A percentile compares a stretch with the other conserved stretches of the same genome.
These are phyloP conservation scores for Exophiala aquamarina DNA, from an alignment of 2,329 filamentous ascomycete genomes.

Conservation along the genomic window DNA sequence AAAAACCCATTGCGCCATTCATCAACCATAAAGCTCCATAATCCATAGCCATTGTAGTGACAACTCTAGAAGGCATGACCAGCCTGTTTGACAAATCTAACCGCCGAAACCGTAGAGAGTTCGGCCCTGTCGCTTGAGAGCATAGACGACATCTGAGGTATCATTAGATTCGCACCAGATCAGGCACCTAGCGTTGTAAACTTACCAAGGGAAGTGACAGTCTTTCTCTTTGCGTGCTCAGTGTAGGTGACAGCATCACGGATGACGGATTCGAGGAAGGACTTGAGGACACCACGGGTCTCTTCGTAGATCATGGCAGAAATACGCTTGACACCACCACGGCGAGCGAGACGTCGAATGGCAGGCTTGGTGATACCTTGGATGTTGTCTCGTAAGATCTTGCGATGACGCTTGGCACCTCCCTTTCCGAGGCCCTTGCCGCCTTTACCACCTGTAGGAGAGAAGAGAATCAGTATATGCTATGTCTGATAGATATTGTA, in stretches of 20 bases:
- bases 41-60: constrained; percentile 12
- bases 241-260: constrained; percentile 77
- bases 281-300: constrained; percentile 75
- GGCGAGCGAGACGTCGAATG: constrained; percentile 55
- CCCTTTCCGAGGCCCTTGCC: constrained; percentile 57
- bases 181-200: background rate
- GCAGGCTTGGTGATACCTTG: constrained; percentile 57
- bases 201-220: constrained; percentile 62
- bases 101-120: constrained; percentile 79
- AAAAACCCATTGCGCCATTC: constrained; percentile 4
- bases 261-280: constrained; percentile 72
- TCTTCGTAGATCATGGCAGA: constrained; percentile 86
- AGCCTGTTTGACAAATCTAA: constrained; percentile 48
- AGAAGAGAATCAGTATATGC: background rate
- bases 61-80: constrained; percentile 12
- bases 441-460: constrained; percentile 51
- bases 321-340: constrained; percentile 99
- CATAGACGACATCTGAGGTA: constrained; percentile 60
- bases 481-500: constrained; percentile 12
- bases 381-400: constrained; percentile 58
- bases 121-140: constrained; percentile 68
- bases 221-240: constrained; percentile 80
- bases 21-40: constrained; percentile 19
- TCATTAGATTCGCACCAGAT: constrained; percentile 4
- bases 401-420: constrained; percentile 55